Conservation (phyloP, 2,329 filamentous ascomycete genomes). For the Cladosporium austrohemisphaericum region DNA sequence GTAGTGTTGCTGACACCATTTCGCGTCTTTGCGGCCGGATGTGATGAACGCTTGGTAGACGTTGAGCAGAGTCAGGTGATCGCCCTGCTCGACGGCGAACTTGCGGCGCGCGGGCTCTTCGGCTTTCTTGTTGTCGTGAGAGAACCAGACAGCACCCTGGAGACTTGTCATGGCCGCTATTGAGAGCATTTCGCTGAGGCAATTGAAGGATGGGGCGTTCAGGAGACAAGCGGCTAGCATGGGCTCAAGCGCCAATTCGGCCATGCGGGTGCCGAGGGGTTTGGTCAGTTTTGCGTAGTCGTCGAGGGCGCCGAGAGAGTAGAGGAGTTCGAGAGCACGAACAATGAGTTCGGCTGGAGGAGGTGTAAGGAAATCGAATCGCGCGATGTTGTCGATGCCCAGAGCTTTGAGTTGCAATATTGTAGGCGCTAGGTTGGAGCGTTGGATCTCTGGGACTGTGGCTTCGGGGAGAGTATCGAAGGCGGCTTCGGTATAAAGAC, state of each 20-base stretch:
- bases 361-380: constrained; percentile 83
- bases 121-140: constrained; percentile 70
- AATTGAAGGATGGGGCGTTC: constrained; percentile 68
- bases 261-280: constrained; percentile 86
- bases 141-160: constrained; percentile 77
- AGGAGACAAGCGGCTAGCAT: constrained; percentile 93
- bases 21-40: constrained; percentile 74
- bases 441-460: constrained; percentile 85
- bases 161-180: constrained; percentile 93
- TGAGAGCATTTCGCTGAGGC: constrained; percentile 78
- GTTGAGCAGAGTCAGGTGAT: constrained; percentile 88
- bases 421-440: constrained; percentile 82
- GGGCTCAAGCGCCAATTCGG: constrained; percentile 85
- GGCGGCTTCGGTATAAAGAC: constrained; percentile 77
- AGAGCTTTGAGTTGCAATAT: constrained; percentile 90
- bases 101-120: constrained; percentile 71
- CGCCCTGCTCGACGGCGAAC: constrained; percentile 89
- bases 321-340: constrained; percentile 83
- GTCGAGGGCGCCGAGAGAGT: constrained; percentile 80
- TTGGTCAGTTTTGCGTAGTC: constrained; percentile 85
- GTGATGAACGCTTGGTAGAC: constrained; percentile 87
- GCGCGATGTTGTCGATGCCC: constrained; percentile 88
- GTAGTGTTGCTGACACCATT: constrained; percentile 82
- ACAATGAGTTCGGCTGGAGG: constrained; percentile 82
- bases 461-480: constrained; percentile 64